Percentiles rank a stretch among this genome's conserved stretches.
Conservation (phyloP, 2,329 filamentous ascomycete genomes). For the Aspergillus eucalypticola region DNA sequence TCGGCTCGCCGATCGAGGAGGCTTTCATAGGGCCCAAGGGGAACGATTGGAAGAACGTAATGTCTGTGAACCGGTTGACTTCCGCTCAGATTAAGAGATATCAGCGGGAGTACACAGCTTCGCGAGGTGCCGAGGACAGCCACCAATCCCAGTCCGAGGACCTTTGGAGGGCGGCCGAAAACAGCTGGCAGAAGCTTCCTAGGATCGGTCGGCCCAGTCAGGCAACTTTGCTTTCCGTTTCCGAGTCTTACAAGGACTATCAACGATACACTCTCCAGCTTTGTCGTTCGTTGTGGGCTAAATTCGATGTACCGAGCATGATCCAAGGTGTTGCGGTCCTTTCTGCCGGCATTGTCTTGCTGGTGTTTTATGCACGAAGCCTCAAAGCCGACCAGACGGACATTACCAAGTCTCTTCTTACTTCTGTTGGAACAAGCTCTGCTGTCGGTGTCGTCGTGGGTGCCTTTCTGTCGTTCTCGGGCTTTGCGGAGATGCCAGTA, state of each 20-base stretch:
- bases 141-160: slow-evolving; percentile 56
- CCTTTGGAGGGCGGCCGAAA: slow-evolving; percentile 63
- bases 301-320: slow-evolving; percentile 89
- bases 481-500: slow-evolving; percentile 30
- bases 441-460: slow-evolving; percentile 44
- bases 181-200: slow-evolving; percentile 51
- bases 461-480: slow-evolving; percentile 21
- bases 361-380: slow-evolving; percentile 71
- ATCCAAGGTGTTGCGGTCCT: slow-evolving; percentile 73
- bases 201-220: slow-evolving; percentile 41
- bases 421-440: slow-evolving; percentile 52
- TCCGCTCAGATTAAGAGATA: slow-evolving; percentile 88
- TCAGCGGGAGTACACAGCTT: slow-evolving; percentile 76
- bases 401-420: slow-evolving; percentile 55
- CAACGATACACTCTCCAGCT: slow-evolving; percentile 75
- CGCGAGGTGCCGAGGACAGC: slow-evolving; percentile 66
- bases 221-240: slow-evolving; percentile 45
- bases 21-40: slow-evolving; percentile 75
- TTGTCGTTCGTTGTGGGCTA: slow-evolving; percentile 85
- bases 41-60: slow-evolving; percentile 73
- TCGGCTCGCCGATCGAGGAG: slow-evolving; percentile 90
- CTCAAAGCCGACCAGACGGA: slow-evolving; percentile 56
- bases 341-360: slow-evolving; percentile 63
- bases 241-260: slow-evolving; percentile 67
- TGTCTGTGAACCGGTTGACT: slow-evolving; percentile 72